Evolutionary conservation across 768 basidiomycete genomes (phyloP), one percentile per base, ranked within the genome.

Genomic region (Fibroporia radiculosa): DNA sequence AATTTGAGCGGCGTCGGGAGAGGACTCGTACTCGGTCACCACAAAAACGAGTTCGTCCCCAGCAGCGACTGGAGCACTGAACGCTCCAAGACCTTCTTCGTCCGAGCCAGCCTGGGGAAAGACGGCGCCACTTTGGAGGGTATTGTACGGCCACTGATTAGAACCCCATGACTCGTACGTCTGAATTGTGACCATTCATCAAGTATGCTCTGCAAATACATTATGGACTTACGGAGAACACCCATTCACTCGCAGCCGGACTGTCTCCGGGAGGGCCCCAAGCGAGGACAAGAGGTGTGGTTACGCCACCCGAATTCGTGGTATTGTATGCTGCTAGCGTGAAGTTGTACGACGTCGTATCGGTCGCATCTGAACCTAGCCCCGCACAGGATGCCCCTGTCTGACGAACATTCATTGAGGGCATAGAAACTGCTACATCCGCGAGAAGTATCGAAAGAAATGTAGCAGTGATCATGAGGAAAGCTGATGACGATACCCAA

Each of bases 111-210:
- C 66, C 31, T 44, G 29, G 2, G 72, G 72, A 18, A 63, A 62
- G 14, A 77, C 52, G 5, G 61, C 62, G 23, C 66, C 62, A 35
- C 69, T 52, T 4, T 61, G 40, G 39, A 78, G 63, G 20, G 62
- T 58, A 11, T 75, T 48, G 14, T 55, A 36, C 0, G 74, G 71
- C 51, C 66, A 75, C 32, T 72, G 66, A 57, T 75, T 65, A 16
- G 19, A 33, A 10, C 72, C 74, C 55, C 60, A 76, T 12, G 74
- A 73, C n/a, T 66, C 66, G 36, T 61, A 73, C 3, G 75, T 76
- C 73, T 75, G 2, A 10, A 6, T n/a, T 27, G 4, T 16, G 26
- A 27, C 25, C 26, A 27, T 1, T 11, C 11, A 26, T 37, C 6
- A 33, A 25, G 18, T 6, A n/a, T 36, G 13, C 22, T 12, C 29